Percentiles rank a stretch among this genome's conserved stretches.
Evolutionary conservation across 2,329 filamentous ascomycete species (phyloP).

Genomic region (Ophiostoma tasmaniense): DNA sequence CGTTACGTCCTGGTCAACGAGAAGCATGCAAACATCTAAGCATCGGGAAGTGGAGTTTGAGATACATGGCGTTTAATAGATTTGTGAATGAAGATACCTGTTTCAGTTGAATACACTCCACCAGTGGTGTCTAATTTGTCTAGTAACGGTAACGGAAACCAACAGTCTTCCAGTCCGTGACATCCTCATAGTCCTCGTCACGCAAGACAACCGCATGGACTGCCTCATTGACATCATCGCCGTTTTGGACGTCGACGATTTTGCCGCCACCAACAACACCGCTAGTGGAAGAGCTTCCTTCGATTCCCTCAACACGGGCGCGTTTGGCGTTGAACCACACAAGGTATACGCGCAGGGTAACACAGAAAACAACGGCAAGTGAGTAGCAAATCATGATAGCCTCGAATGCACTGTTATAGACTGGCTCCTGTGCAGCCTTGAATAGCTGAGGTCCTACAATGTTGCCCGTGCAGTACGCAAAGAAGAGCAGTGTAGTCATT

Average conservation of each 20-base stretch:
- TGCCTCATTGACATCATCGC: background rate
- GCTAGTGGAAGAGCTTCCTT: background rate
- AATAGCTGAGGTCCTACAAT: constrained; percentile 1
- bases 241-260: background rate
- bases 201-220: background rate
- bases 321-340: background rate
- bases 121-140: too few relatives aligned
- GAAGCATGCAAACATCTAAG: constrained; percentile 1
- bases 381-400: constrained; percentile 8
- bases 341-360: background rate
- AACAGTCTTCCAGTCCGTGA: constrained; percentile 1
- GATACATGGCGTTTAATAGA: background rate
- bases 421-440: background rate
- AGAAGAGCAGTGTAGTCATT: background rate
- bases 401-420: background rate
- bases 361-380: background rate
- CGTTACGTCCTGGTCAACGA: constrained; percentile 35
- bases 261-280: constrained; percentile 6
- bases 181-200: constrained; percentile 1
- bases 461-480: constrained; percentile 6
- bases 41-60: background rate
- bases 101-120: too few relatives aligned
- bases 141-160: constrained; percentile 5
- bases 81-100: background rate
- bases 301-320: background rate